These are phyloP conservation scores for Pseudodiploospora longispora DNA, from an alignment of 2,329 filamentous ascomycete genomes.

Conservation along the genomic window DNA sequence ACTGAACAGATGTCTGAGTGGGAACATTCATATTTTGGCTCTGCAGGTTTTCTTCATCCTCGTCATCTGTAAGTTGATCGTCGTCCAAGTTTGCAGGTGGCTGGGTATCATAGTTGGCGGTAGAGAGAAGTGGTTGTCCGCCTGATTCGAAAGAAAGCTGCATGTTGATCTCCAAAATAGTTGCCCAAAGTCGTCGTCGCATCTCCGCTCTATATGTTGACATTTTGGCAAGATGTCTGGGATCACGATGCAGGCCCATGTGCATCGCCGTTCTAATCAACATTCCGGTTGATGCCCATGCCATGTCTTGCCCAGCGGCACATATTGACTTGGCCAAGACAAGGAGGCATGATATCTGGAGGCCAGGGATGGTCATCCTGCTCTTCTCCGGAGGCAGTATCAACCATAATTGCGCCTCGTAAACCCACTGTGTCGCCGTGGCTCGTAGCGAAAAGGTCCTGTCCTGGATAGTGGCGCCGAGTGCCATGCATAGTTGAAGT, in stretches of 20 bases:
- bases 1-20: constrained; percentile 41
- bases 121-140: constrained; percentile 38
- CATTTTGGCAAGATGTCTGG: constrained; percentile 39
- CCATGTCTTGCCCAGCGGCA: constrained; percentile 40
- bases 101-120: constrained; percentile 41
- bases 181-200: constrained; percentile 48
- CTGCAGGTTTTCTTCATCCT: constrained; percentile 14
- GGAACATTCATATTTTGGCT: constrained; percentile 11
- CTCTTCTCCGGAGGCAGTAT: constrained; percentile 38
- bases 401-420: constrained; percentile 45
- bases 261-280: constrained; percentile 46
- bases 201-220: constrained; percentile 42
- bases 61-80: constrained; percentile 35
- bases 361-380: constrained; percentile 36
- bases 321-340: constrained; percentile 40
- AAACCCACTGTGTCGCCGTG: constrained; percentile 40
- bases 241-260: constrained; percentile 53
- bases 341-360: constrained; percentile 47
- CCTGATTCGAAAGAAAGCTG: constrained; percentile 44
- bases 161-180: constrained; percentile 45
- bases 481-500: constrained; percentile 45
- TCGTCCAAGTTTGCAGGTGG: constrained; percentile 46
- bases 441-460: constrained; percentile 34
- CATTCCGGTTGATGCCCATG: constrained; percentile 43
- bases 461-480: constrained; percentile 41